These are phyloP conservation scores for Starmerella potacharoeniae DNA, from an alignment of 805 yeast genomes.

Conservation along the genomic window DNA sequence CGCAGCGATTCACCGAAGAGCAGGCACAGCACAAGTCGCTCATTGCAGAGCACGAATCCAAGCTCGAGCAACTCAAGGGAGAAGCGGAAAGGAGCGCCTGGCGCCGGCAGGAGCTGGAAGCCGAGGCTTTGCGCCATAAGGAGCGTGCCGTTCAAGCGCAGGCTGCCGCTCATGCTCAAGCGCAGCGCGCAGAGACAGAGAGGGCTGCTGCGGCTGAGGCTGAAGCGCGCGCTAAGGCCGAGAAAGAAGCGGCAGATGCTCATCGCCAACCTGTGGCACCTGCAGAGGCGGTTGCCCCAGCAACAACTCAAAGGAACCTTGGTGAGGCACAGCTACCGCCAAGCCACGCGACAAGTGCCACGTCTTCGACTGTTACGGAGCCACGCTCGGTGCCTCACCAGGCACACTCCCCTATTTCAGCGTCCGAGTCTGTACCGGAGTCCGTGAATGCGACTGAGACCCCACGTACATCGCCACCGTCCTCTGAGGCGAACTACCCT, in stretches of 20 bases:
- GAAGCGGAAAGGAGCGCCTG: conserved; percentile 11
- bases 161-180: conserved; percentile 2
- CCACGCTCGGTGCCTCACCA: neutral
- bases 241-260: neutral
- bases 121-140: conserved; percentile 15
- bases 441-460: conserved; percentile 4
- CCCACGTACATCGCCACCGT: conserved; percentile 16
- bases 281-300: neutral
- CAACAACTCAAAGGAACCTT: neutral
- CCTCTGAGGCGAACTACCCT: conserved; percentile 11
- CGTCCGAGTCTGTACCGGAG: neutral
- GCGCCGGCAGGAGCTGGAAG: conserved; percentile 13
- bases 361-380: neutral
- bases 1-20: neutral
- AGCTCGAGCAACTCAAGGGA: neutral
- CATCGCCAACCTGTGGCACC: neutral
- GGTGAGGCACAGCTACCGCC: neutral
- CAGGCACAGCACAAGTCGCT: conserved; percentile 2
- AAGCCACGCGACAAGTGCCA: neutral
- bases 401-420: neutral
- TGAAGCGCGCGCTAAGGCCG: conserved; percentile 1
- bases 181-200: conserved; percentile 5
- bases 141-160: conserved; percentile 12
- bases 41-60: conserved; percentile 8
- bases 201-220: conserved; percentile 11